Evolutionary conservation across 352 stramenopile genomes (phyloP), one percentile per base, ranked within the genome.

Genomic region (Phytopythium chamaehyphon): DNA sequence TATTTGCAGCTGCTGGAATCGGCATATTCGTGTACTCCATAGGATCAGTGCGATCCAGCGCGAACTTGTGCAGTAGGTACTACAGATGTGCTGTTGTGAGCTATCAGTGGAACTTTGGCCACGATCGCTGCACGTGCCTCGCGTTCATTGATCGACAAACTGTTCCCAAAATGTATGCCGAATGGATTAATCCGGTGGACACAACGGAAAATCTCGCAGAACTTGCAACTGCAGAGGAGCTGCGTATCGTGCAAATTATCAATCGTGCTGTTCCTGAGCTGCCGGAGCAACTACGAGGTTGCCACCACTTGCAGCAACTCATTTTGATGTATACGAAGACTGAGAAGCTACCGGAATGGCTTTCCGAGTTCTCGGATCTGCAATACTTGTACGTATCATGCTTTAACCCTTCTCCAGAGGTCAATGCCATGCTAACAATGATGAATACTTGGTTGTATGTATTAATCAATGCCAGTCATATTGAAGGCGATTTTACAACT

Each of bases 211-310:
- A 64, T 21, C 51, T 81, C 6, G 40, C 52, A 4, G 47, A 62
- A 11, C 40, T 81, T 2, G 61, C 67, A 0, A 50, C 61, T 15
- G 57, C 64, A 6, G 70, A 64, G 0, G 54, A 84, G 14, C 45
- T 84, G 5, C 64, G 62, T 10, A 67, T 66, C 14, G 51, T 84
- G n/a, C 65, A 79, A 47, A 63, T 84, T 24, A 66, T 78, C 23
- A 84, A 84, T 23, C 64, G 51, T 3, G 59, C 59, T 21, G 19
- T 84, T 0, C 51, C 64, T 9, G 54, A 58, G 15, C 40, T 83
- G 0, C 72, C 69, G 6, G 62, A 66, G 3, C 40, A 57, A 16
- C 57, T 84, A 22, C 49, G 52, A 16, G 52, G 54, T 0, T 81
- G 69, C 44, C 54, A 55, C 11, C 33, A 78, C 6, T 55, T 81